phyloP scores from a whole-genome alignment of 1,139 yeast species.

The Debaryomyces psychrophilus region DNA sequence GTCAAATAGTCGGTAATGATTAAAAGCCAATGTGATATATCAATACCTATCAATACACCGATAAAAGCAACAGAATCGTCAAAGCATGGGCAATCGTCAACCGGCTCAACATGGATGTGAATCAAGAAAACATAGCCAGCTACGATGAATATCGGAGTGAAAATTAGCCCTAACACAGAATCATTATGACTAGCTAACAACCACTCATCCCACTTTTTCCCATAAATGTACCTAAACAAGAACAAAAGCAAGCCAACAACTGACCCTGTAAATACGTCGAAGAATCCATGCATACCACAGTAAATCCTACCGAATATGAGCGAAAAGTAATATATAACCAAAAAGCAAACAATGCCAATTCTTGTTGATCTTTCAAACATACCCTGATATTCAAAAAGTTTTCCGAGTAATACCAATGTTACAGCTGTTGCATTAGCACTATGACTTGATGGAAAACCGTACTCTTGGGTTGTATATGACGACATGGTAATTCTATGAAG shows the following conservation, averaged over 20 bases:
- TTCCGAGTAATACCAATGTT: slow-evolving; percentile 49
- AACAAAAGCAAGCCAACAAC: slow-evolving; percentile 59
- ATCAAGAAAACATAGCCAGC: slow-evolving; percentile 52
- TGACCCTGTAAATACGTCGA: slow-evolving; percentile 72
- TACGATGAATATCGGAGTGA: slow-evolving; percentile 43
- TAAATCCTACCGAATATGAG: slow-evolving; percentile 81
- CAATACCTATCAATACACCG: slow-evolving; percentile 83
- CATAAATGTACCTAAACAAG: slow-evolving; percentile 40
- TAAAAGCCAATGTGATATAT: slow-evolving; percentile 55
- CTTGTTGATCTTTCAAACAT: slow-evolving; percentile 5
- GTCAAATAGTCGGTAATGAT: slow-evolving; percentile 30
- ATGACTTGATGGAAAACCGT: slow-evolving; percentile 94
- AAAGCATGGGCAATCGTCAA: slow-evolving; percentile 94
- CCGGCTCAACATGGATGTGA: slow-evolving; percentile 79
- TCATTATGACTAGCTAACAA: slow-evolving; percentile 27
- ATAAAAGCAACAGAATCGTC: slow-evolving; percentile 94
- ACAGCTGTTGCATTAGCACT: slow-evolving; percentile 91
- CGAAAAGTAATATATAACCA: slow-evolving; percentile 59
- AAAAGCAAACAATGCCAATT: slow-evolving; percentile 17
- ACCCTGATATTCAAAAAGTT: slow-evolving; percentile 22
- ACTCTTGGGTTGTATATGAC: slow-evolving; percentile 86
- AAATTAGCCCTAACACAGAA: slow-evolving; percentile 28
- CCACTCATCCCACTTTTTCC: slow-evolving; percentile 43
- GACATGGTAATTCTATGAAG: slow-evolving; percentile 86
- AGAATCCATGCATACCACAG: slow-evolving; percentile 97